A percentile compares a stretch with the other conserved stretches of the same genome.
phyloP scores from a whole-genome alignment of 306 rosid genomes.

The Mimosa pudica region DNA sequence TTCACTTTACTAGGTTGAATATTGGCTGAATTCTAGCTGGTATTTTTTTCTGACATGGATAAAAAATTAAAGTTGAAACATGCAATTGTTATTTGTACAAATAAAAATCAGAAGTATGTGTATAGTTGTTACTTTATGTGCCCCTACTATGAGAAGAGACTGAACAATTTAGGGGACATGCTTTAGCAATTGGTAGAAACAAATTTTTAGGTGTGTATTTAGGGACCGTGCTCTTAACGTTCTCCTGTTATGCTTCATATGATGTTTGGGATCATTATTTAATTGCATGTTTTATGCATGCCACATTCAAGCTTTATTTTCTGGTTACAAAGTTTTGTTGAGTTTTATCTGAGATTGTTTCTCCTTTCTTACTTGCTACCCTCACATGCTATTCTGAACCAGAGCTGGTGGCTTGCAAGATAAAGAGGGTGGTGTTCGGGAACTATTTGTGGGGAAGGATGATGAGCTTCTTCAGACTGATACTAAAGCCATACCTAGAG shows the following conservation, averaged over 20 bases:
- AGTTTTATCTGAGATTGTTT: not conserved
- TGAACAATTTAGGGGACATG: not conserved
- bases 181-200: conserved; percentile 12
- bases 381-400: conserved; percentile 27
- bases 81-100: not conserved
- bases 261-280: not conserved
- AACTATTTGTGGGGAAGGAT: conserved; percentile 80
- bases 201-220: not conserved
- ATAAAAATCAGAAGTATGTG: not conserved
- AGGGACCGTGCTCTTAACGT: no score
- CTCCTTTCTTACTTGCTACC: conserved; percentile 11
- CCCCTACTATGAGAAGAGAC: not conserved
- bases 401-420: conserved; percentile 98
- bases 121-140: not conserved
- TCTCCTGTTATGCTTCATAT: not conserved
- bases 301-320: not conserved
- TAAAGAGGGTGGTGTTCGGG: conserved; percentile 82
- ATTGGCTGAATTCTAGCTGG: not conserved
- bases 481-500: conserved; percentile 76
- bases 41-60: no score
- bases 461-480: conserved; percentile 90
- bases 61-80: not conserved
- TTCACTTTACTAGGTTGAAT: not conserved
- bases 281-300: not conserved
- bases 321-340: conserved; percentile 4